Conservation (phyloP, 2,329 filamentous ascomycete species). For the Xylaria sp. region DNA sequence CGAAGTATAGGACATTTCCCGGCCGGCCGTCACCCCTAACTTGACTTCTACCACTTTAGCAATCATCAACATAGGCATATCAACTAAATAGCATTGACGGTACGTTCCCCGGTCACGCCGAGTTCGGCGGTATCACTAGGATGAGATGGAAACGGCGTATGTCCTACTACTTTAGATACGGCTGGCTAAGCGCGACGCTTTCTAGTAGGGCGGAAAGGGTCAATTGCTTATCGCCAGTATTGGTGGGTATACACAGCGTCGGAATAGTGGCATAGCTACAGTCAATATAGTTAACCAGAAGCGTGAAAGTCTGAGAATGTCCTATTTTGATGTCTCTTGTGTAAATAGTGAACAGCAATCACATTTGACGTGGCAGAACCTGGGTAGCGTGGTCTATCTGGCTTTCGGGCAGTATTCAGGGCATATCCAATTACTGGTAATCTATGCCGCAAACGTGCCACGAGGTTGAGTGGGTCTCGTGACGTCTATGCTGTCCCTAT, state of each 20-base stretch:
- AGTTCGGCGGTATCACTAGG: not conserved
- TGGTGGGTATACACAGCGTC: not conserved
- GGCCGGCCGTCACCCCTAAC: not conserved
- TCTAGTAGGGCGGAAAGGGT: not conserved
- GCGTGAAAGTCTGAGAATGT: not conserved
- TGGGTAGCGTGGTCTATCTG: too few species aligned
- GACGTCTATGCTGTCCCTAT: not conserved
- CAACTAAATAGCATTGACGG: not conserved
- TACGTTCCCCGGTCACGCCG: not conserved
- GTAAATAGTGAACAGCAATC: too few species aligned
- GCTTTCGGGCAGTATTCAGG: too few species aligned
- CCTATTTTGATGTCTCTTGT: too few species aligned
- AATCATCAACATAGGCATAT: not conserved
- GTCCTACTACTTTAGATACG: not conserved
- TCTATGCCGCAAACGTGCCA: not conserved
- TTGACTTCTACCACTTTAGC: too few species aligned
- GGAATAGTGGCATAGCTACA: not conserved
- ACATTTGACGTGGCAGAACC: too few species aligned
- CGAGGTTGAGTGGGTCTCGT: slow-evolving; percentile 3
- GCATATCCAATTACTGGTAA: too few species aligned
- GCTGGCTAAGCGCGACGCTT: not conserved
- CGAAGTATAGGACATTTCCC: slow-evolving; percentile 32
- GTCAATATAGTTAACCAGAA: not conserved
- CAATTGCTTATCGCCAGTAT: not conserved
- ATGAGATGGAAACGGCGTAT: not conserved